These are phyloP conservation scores for Aspergillus pseudoterreus DNA, from an alignment of 2,329 filamentous ascomycete species.

Conservation along the genomic window DNA sequence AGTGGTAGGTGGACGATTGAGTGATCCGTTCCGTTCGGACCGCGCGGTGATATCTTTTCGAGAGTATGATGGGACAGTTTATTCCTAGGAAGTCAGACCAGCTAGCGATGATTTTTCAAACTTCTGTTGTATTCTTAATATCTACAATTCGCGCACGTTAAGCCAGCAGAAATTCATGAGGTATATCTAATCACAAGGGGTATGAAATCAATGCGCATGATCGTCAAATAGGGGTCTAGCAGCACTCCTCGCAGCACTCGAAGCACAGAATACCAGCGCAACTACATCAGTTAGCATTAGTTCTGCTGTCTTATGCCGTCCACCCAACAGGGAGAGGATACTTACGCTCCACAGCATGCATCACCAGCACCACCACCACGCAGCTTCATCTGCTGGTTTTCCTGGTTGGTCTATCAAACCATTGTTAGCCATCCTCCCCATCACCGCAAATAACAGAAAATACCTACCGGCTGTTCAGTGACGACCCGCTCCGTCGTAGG, in stretches of 20 bases:
- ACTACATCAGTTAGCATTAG: slow-evolving; percentile 6
- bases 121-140: too few species aligned
- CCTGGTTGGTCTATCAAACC: slow-evolving; percentile 9
- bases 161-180: too few species aligned
- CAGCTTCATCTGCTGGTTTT: slow-evolving; percentile 21
- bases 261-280: slow-evolving; percentile 26
- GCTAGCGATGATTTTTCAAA: too few species aligned
- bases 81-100: too few species aligned
- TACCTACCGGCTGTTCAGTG: slow-evolving; percentile 21
- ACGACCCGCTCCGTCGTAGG: slow-evolving; percentile 17
- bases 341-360: slow-evolving; percentile 25
- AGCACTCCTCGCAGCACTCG: slow-evolving; percentile 26
- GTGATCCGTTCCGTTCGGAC: neutral
- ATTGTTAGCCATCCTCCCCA: neutral
- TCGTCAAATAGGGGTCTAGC: slow-evolving; percentile 13
- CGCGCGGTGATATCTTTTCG: too few species aligned
- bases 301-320: neutral
- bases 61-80: too few species aligned
- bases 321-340: slow-evolving; percentile 10
- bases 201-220: neutral
- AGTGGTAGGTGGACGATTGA: neutral
- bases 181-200: too few species aligned
- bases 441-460: neutral
- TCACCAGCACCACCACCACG: slow-evolving; percentile 27
- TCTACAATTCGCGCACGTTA: too few species aligned